Base-by-base conservation (phyloP, 768 basidiomycete genomes). In the Postia placenta region DNA sequence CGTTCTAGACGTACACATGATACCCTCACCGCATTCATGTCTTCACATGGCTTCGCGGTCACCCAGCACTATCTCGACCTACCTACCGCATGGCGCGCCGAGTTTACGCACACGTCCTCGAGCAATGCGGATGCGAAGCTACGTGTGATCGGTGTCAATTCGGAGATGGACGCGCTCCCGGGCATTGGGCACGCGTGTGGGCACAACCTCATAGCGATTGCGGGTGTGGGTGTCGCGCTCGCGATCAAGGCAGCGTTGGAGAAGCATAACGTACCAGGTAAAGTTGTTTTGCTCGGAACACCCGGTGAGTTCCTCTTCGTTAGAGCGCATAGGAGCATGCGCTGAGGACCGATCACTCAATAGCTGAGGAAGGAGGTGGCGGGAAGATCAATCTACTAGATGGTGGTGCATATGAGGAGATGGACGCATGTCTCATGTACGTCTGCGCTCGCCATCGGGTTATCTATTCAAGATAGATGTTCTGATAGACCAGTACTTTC, bases 381-480 rank as follows among this genome's bases (percentile, higher is more conserved):
- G 91, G 91, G 12, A 93, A 93, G 67, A 72, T 83, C 41, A 74
- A 78, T 26, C 69, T 93, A 19, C 69, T 92, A 11, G 77, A 91
- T 51, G 74, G 75, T 14, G 90, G 89, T 33, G 91, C 75, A 12
- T 93, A 93, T 66, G 64, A 77, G 15, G 85, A 78, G 17, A 91
- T 93, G 87, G 81, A 92, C 60, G 76, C 75, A 15, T 89, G 89
- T 60, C 60, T 92, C 56, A 90, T 90, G 89, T 84, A 33, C 24
- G 55, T 63, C 2, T 22, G 5, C 20, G 25, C 43, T 45, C n/a
- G n/a, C n/a, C n/a, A n/a, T n/a, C n/a, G n/a, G 49, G 19, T 11
- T 36, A 17, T 45, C n/a, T 35, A n/a, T 36, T 11, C n/a, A 33
- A 24, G 9, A 5, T 12, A 19, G 43, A 11, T 28, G 33, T 17